These are phyloP conservation scores for Cicer bijugum DNA, from an alignment of 306 rosid genomes.

Conservation along the genomic window DNA sequence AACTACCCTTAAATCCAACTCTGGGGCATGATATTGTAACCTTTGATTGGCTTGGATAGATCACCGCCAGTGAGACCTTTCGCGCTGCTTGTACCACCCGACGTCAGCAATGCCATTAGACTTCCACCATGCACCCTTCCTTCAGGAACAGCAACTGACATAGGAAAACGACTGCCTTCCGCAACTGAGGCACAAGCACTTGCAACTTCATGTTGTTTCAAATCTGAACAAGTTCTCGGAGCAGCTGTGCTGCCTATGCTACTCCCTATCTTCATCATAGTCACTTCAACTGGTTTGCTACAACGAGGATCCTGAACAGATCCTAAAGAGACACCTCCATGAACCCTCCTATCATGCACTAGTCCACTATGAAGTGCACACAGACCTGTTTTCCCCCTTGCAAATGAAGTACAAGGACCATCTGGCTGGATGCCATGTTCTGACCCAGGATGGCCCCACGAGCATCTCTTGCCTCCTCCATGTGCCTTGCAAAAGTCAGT, in stretches of 20 bases:
- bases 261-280: slow-evolving; percentile 48
- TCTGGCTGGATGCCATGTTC: slow-evolving; percentile 58
- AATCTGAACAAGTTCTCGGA: slow-evolving; percentile 36
- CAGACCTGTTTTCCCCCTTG: slow-evolving; percentile 86
- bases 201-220: slow-evolving; percentile 45
- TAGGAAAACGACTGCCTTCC: slow-evolving; percentile 48
- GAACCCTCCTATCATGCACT: slow-evolving; percentile 92
- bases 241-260: slow-evolving; percentile 31
- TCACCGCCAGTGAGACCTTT: slow-evolving; percentile 40
- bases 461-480: slow-evolving; percentile 98
- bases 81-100: slow-evolving; percentile 51
- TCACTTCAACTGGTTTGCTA: slow-evolving; percentile 58
- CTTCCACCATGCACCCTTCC: slow-evolving; percentile 98
- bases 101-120: slow-evolving; percentile 70
- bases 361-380: slow-evolving; percentile 89
- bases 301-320: slow-evolving; percentile 59
- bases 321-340: slow-evolving; percentile 83
- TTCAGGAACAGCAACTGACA: slow-evolving; percentile 60
- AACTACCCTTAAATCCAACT: slow-evolving; percentile 64
- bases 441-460: slow-evolving; percentile 90
- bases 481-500: slow-evolving; percentile 96
- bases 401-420: slow-evolving; percentile 81
- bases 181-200: slow-evolving; percentile 41
- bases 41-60: slow-evolving; percentile 54
- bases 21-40: slow-evolving; percentile 47